phyloP scores from a whole-genome alignment of 495 filamentous ascomycete species.

The Hypoxylon perforatum region DNA sequence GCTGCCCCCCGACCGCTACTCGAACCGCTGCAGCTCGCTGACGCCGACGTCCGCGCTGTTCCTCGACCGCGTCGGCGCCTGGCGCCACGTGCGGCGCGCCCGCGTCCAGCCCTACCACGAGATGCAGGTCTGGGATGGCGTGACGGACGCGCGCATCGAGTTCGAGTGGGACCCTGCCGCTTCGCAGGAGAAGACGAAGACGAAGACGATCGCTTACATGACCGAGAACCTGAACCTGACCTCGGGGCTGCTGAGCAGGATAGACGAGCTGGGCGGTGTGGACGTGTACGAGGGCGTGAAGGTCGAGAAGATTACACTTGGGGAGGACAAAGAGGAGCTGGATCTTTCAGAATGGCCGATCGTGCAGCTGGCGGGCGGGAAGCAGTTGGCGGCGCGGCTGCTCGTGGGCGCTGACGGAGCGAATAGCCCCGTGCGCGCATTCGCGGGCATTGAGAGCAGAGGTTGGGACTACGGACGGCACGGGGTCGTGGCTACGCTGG shows the following conservation, averaged over 20 bases:
- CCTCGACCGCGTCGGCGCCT: slow-evolving; percentile 82
- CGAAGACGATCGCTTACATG: slow-evolving; percentile 89
- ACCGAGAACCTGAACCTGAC: slow-evolving; percentile 92
- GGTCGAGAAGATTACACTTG: slow-evolving; percentile 81
- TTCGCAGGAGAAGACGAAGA: slow-evolving; percentile 52
- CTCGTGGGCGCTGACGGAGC: slow-evolving; percentile 94
- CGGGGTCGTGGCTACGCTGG: slow-evolving; percentile 89
- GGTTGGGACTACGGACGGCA: slow-evolving; percentile 96
- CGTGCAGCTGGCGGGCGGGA: slow-evolving; percentile 70
- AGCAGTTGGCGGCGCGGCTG: slow-evolving; percentile 79
- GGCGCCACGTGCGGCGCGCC: slow-evolving; percentile 74
- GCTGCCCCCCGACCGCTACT: slow-evolving; percentile 75
- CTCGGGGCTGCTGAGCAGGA: slow-evolving; percentile 73
- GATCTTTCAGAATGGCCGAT: slow-evolving; percentile 90
- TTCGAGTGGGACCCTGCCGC: slow-evolving; percentile 78
- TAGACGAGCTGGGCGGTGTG: slow-evolving; percentile 74
- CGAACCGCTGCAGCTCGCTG: slow-evolving; percentile 93
- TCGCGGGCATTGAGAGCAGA: slow-evolving; percentile 82
- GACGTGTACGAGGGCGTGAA: slow-evolving; percentile 77
- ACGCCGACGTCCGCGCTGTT: slow-evolving; percentile 84
- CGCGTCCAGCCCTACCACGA: slow-evolving; percentile 89
- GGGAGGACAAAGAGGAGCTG: slow-evolving; percentile 72
- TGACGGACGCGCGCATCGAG: slow-evolving; percentile 84
- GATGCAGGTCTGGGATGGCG: slow-evolving; percentile 98
- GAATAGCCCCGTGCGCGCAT: slow-evolving; percentile 91